Base-by-base conservation (phyloP, 2,329 filamentous ascomycete species). In the Aureobasidium lini region DNA sequence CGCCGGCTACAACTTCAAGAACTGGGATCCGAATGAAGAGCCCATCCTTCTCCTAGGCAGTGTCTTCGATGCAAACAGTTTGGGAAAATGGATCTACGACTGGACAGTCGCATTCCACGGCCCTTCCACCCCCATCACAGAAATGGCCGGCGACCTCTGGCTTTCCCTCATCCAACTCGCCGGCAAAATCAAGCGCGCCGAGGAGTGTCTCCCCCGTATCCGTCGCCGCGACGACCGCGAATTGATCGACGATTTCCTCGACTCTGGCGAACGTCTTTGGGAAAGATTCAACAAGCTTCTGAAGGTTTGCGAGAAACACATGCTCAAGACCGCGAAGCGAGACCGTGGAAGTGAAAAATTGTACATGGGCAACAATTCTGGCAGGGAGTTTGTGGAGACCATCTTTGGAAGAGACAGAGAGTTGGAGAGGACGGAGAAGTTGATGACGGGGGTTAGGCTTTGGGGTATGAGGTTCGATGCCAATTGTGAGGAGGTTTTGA, bases 81-180 rank as follows among this genome's bases (percentile, higher is more conserved):
- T 99, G 32, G 94, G 94, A 69, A 96, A 96, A 77, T 99, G 94
- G 94, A 95, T 99, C 70, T 99, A 96, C 75, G 94, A 97, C 80
- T 99, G 94, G 94, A 96, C 94, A 16, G 90, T 96, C 64, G 96
- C 90, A 77, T 86, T 88, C 72, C 86, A 95, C 66, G 90, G 90
- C 39, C 84, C 90, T 13, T 83, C 84, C 42, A 90, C 88, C 10
- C 89, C 91, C 53, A 89, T 96, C 69, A 84, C 91, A 57, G 91
- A 96, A 65, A 86, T 95, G 74, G 92, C 94, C 2, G 94, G 93
- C 66, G 92, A 97, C 69, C 81, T 99, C 58, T 99, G 94, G 94
- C 82, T 97, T 28, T 81, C 96, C 50, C 83, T 97, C 61, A 97
- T 97, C 73, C 89, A 96, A 75, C 81, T 97, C 47, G 88, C 91